Base-by-base conservation (phyloP, 305 asterid species). In the Fraxinus baroniana region DNA sequence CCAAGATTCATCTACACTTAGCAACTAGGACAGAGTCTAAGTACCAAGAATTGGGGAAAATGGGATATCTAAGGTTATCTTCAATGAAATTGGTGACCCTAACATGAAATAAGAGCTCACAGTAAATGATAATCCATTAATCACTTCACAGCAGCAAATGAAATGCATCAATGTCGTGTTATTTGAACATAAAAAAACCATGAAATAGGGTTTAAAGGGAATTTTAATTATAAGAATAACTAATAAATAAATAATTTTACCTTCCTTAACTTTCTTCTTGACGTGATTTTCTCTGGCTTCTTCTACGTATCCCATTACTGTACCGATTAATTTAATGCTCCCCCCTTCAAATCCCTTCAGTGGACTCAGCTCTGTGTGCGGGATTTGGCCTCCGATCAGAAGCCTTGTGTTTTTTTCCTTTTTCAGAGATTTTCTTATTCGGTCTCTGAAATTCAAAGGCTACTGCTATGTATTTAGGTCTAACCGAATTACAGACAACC, bases 201-300 rank as follows among this genome's bases (percentile, higher is more conserved):
- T 37, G 12, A 41, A 35, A 60, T 82, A 83, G 87, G 90, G 89
- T 81, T 87, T 83, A 46, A 72, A 13, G 81, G 49, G 57, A 74
- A 1, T 60, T 82, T 86, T 3, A 4, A 49, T 52, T 15, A 35
- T 55, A 7, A 5, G 22, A 26, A 73, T n/a, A 64, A 64, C 13
- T 64, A 64, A 64, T 64, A 2, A 62, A 70, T 37, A 24, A 49
- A 22, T 17, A 37, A 12, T 68, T 3, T 17, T 85, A 95, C 98
- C 98, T 92, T 94, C 97, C 86, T 94, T 97, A 15, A 95, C 98
- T 90, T 95, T 95, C 98, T 95, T 95, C 89, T 95, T 95, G 74
- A 95, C 97, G 79, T 93, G 97, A 88, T 95, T 95, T 81, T 93
- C 94, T 86, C 98, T 91, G 76, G 98, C 98, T 91, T 95, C 94